Conservation (phyloP, 768 basidiomycete species). For the Kwoniella botswanensis region DNA sequence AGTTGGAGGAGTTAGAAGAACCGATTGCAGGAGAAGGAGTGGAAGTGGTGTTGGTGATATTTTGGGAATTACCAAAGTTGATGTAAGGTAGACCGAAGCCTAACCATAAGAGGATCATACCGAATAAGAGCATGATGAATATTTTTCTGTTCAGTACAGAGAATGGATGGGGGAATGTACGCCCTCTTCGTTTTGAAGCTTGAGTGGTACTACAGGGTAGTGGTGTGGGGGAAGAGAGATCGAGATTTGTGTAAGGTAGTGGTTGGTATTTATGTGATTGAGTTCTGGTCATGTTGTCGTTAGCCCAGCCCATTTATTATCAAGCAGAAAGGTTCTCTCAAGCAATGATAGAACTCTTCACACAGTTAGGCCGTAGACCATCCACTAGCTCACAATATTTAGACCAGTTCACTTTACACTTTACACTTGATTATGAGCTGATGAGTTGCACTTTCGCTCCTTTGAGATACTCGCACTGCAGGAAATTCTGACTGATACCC, state of each 20-base stretch:
- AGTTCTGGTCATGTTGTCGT: background rate
- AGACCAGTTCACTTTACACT: too few species aligned
- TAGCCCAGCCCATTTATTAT: background rate
- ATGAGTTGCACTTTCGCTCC: background rate
- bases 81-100: background rate
- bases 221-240: background rate
- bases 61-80: background rate
- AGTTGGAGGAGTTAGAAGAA: background rate
- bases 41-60: background rate
- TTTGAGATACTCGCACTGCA: background rate
- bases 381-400: background rate
- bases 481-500: background rate
- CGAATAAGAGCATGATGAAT: background rate
- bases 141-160: background rate
- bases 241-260: background rate
- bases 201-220: background rate
- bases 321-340: background rate
- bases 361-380: too few species aligned
- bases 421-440: too few species aligned
- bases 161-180: background rate
- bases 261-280: background rate
- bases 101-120: conserved; percentile 1
- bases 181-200: background rate
- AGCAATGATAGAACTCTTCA: background rate
- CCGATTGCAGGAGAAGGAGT: background rate